A percentile compares a stretch with the other conserved stretches of the same genome.
Evolutionary conservation across 108 stramenopile species (phyloP).

Genomic region (Aureococcus anophagefferens): DNA sequence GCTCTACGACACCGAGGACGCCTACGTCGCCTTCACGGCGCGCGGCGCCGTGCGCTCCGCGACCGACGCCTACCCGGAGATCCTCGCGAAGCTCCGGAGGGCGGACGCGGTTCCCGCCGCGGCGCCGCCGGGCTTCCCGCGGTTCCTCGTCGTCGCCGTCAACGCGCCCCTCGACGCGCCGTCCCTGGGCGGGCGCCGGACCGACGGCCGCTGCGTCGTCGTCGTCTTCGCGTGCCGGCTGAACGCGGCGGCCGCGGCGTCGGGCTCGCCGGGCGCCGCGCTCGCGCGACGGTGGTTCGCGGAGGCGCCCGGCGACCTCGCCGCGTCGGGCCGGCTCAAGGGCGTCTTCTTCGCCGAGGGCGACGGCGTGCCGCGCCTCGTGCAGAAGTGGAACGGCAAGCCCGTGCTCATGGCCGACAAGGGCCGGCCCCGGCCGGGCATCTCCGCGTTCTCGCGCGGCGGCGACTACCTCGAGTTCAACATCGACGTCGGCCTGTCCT

Average conservation of each 20-base stretch:
- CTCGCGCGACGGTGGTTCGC: not conserved
- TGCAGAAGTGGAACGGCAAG: not conserved
- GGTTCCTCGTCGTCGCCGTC: not conserved
- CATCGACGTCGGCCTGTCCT: not conserved
- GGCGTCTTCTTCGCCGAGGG: not conserved
- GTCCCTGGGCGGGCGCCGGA: not conserved
- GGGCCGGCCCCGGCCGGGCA: not conserved
- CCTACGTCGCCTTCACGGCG: not conserved
- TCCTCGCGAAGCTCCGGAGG: too few species aligned
- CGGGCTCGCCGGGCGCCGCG: not conserved
- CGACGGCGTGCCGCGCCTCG: not conserved
- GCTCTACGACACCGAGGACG: not conserved
- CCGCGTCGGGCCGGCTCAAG: not conserved
- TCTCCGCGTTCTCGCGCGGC: not conserved
- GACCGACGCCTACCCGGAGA: not conserved
- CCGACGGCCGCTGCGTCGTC: not conserved
- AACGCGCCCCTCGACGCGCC: not conserved
- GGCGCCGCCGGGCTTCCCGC: not conserved
- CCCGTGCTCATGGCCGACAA: not conserved
- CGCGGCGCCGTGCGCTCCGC: not conserved
- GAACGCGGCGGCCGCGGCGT: not conserved
- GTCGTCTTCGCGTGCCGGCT: not conserved
- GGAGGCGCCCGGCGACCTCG: not conserved
- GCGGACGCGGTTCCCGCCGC: too few species aligned
- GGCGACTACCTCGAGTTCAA: not conserved